Evolutionary conservation across 768 basidiomycete species (phyloP), one percentile per base, ranked within the genome.

Genomic region (Mrakia frigida): DNA sequence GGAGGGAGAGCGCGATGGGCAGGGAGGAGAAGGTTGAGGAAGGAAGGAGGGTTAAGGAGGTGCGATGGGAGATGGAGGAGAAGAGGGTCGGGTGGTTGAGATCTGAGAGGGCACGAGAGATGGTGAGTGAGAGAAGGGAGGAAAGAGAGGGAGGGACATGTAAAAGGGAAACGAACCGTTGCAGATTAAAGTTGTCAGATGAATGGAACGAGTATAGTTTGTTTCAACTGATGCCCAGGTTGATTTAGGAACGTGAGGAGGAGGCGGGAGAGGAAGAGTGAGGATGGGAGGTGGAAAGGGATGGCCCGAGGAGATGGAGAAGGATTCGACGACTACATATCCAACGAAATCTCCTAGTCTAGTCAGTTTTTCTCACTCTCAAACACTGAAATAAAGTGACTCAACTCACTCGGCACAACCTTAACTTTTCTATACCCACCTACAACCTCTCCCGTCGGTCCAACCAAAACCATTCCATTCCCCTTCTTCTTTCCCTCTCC

Each of bases 311-410:
- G 74, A 46, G 53, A 75, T 41, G n/a, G 53, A 35, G 56, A 75
- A 75, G 23, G 74, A 75, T 39, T 75, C 74, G 53, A 67, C 74
- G 53, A 75, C 74, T 75, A n/a, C n/a, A n/a, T n/a, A n/a, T n/a
- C n/a, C n/a, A n/a, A n/a, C n/a, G n/a, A n/a, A n/a, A n/a, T n/a
- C n/a, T n/a, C n/a, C n/a, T n/a, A n/a, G n/a, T n/a, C n/a, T n/a
- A n/a, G n/a, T n/a, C n/a, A n/a, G n/a, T n/a, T n/a, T n/a, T n/a
- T n/a, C n/a, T n/a, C n/a, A n/a, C n/a, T n/a, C n/a, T n/a, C n/a
- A n/a, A n/a, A n/a, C n/a, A n/a, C n/a, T n/a, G n/a, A n/a, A n/a
- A n/a, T n/a, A n/a, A n/a, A n/a, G n/a, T n/a, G n/a, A n/a, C n/a
- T n/a, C n/a, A n/a, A 74, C 68, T 53, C 37, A 75, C 74, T 41